Evolutionary conservation across 148 eudicot species (phyloP).

Genomic region (Vaccinium darrowii): DNA sequence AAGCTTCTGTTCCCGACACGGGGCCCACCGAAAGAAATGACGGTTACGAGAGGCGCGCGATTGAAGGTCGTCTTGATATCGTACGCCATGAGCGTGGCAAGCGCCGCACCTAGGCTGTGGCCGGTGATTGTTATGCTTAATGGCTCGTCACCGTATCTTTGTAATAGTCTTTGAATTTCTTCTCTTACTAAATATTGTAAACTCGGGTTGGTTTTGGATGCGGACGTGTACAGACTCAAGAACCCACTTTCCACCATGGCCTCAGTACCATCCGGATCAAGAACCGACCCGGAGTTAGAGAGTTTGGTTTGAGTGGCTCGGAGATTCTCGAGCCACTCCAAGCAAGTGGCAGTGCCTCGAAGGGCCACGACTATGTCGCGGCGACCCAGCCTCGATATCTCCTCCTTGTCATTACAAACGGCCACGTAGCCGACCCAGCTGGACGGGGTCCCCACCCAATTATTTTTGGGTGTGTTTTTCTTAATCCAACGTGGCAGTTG

Average conservation of each 20-base stretch:
- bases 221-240: conserved; percentile 68
- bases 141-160: conserved; percentile 41
- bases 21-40: conserved; percentile 85
- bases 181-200: conserved; percentile 42
- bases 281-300: background rate
- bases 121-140: conserved; percentile 82
- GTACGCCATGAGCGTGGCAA: conserved; percentile 75
- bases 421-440: conserved; percentile 95
- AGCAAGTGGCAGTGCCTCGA: conserved; percentile 83
- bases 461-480: conserved; percentile 21
- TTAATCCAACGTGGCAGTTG: conserved; percentile 62
- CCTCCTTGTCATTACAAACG: conserved; percentile 49
- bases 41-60: conserved; percentile 52
- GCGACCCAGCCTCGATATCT: conserved; percentile 65
- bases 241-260: conserved; percentile 89
- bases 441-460: conserved; percentile 37
- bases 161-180: conserved; percentile 44
- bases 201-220: conserved; percentile 36
- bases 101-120: conserved; percentile 87
- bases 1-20: conserved; percentile 76
- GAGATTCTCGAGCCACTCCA: conserved; percentile 84
- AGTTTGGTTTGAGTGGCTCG: conserved; percentile 60
- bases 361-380: conserved; percentile 77
- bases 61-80: conserved; percentile 56
- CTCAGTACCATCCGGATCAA: background rate